Base-by-base conservation (phyloP, 176 grass and related monocot species). In the Oryza brachyantha region DNA sequence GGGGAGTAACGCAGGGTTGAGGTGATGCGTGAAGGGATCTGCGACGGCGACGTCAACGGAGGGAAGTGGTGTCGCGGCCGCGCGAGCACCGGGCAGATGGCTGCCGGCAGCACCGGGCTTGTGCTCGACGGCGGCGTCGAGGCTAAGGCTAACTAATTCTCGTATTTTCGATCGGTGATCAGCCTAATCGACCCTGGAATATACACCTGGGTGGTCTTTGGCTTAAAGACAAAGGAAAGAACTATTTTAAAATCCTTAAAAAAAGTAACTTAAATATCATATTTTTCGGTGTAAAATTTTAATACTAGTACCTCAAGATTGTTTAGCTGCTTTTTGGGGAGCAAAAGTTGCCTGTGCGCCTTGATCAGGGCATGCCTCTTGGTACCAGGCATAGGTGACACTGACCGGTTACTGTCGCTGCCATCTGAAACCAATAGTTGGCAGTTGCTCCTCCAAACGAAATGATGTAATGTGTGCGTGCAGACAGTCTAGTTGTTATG, bases 1-100 rank as follows among this genome's bases (percentile, higher is more conserved):
- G 61, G 43, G 38, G 62, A 79, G 76, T 58, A 69, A 60, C 41
- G 28, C 42, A 45, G 27, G 65, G 66, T 85, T 46, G 28, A 58
- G 13, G 32, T 86, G 78, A 89, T 89, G 90, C 86, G 72, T 86
- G 69, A 89, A 92, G 90, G 83, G 38, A 89, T 39, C 38, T 72
- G 73, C 86, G 90, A 88, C 39, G 76, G 83, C 62, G 77, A 89
- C 79, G 32, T 61, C 50, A 39, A 54, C 22, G 28, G 19, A 73
- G 39, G 35, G 39, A 28, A 35, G 13, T 26, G 10, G 0, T 43
- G 66, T 19, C 50, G 28, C 4, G 10, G 68, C 9, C 25, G 28
- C 61, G 29, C 70, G 31, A 4, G 31, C 31, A 32, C 3, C 1
- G 38, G 38, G 69, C n/a, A n/a, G n/a, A n/a, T n/a, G n/a, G n/a